Evolutionary conservation across 108 stramenopile species (phyloP).

Genomic region (Cylindrotheca fusiformis): DNA sequence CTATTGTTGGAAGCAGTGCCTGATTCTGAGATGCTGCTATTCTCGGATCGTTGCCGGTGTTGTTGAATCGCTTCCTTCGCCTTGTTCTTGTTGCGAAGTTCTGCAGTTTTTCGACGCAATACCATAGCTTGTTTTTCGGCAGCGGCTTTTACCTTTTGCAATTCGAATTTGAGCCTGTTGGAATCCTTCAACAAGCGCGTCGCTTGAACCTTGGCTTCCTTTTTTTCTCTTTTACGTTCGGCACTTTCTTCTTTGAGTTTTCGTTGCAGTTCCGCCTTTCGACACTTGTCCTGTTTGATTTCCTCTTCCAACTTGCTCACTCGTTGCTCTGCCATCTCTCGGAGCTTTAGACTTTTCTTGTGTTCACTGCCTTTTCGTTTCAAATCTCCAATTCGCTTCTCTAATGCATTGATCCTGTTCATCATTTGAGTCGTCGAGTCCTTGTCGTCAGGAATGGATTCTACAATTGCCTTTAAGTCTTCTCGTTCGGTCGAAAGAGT

Average conservation of each 20-base stretch:
- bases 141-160: conserved; percentile 45
- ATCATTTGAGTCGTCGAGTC: conserved; percentile 14
- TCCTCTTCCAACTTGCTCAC: conserved; percentile 42
- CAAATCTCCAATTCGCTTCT: conserved; percentile 45
- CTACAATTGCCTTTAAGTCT: conserved; percentile 14
- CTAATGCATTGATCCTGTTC: conserved; percentile 31
- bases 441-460: not conserved
- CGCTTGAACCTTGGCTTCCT: conserved; percentile 49
- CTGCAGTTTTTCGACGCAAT: conserved; percentile 48
- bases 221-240: conserved; percentile 51
- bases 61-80: not conserved
- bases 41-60: not conserved
- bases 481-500: conserved; percentile 39
- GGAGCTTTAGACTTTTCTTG: conserved; percentile 40
- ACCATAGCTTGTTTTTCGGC: conserved; percentile 55
- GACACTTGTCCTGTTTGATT: conserved; percentile 53
- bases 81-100: conserved; percentile 24
- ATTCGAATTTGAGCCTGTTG: conserved; percentile 51
- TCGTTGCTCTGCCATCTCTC: conserved; percentile 54
- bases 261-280: conserved; percentile 47
- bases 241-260: conserved; percentile 48
- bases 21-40: too few relatives aligned
- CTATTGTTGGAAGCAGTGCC: not conserved
- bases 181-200: conserved; percentile 47
- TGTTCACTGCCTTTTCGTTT: conserved; percentile 48